These are phyloP conservation scores for Exophiala oligosperma DNA, from an alignment of 2,329 filamentous ascomycete genomes.

Conservation along the genomic window DNA sequence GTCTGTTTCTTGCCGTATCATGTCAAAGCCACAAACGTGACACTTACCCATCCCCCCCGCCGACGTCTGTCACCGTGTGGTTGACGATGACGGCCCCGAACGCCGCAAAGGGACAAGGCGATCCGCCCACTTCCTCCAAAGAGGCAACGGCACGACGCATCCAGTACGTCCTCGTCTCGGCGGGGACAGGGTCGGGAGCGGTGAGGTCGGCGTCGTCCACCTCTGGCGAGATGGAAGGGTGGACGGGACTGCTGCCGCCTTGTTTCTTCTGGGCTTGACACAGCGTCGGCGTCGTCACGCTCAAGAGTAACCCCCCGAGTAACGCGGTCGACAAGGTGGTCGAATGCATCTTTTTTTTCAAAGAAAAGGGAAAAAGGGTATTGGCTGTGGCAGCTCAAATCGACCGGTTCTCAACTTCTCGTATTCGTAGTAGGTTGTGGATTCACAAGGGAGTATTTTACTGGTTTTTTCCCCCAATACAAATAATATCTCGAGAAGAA, in stretches of 20 bases:
- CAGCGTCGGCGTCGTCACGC: not conserved
- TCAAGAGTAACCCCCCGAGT: not conserved
- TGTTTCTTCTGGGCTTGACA: not conserved
- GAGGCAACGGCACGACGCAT: slow-evolving; percentile 53
- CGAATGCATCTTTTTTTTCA: not conserved
- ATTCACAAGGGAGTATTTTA: no score
- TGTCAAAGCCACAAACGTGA: no score
- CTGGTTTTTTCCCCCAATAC: no score
- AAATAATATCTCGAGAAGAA: no score
- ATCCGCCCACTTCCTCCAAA: slow-evolving; percentile 39
- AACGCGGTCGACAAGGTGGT: not conserved
- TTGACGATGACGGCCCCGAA: slow-evolving; percentile 59
- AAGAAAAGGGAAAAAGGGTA: no score
- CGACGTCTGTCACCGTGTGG: slow-evolving; percentile 43
- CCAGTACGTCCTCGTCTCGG: slow-evolving; percentile 49
- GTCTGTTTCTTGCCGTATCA: no score
- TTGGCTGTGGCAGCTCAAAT: no score
- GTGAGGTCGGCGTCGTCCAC: not conserved
- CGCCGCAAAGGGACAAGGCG: slow-evolving; percentile 54
- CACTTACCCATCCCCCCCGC: no score
- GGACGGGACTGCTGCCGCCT: not conserved
- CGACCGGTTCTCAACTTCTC: no score
- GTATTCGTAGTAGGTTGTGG: no score
- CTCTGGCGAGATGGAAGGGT: not conserved
- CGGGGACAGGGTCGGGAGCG: slow-evolving; percentile 32